phyloP scores from a whole-genome alignment of 2,329 filamentous ascomycete species.

The Xylariaceae sp. region DNA sequence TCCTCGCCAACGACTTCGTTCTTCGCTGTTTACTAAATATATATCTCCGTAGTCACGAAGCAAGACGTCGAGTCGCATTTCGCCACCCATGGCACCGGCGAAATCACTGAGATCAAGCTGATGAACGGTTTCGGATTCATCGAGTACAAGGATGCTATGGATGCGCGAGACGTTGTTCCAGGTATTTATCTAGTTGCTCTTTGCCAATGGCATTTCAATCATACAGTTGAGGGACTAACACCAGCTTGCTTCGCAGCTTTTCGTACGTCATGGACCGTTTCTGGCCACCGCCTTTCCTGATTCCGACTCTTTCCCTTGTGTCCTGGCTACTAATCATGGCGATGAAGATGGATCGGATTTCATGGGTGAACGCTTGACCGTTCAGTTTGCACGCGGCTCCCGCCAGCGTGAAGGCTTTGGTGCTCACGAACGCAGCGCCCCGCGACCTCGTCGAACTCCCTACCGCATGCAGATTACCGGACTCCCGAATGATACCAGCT shows the following conservation, averaged over 20 bases:
- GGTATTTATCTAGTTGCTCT: conserved; percentile 54
- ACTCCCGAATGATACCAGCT: conserved; percentile 97
- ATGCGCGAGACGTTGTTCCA: conserved; percentile 96
- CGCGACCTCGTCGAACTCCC: conserved; percentile 85
- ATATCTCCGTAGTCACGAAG: conserved; percentile 58
- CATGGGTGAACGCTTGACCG: conserved; percentile 94
- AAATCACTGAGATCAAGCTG: conserved; percentile 98
- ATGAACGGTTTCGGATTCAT: conserved; percentile 99
- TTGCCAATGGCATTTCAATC: neutral
- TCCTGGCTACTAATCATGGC: conserved; percentile 35
- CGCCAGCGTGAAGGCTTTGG: conserved; percentile 48
- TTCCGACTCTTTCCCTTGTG: conserved; percentile 25
- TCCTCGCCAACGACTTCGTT: conserved; percentile 7
- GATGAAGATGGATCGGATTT: conserved; percentile 87
- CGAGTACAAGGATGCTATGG: conserved; percentile 97
- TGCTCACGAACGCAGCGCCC: conserved; percentile 52
- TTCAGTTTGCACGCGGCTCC: conserved; percentile 93
- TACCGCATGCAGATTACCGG: conserved; percentile 97
- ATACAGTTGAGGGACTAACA: conserved; percentile 22
- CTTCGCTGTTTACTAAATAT: conserved; percentile 12
- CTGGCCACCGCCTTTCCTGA: conserved; percentile 33
- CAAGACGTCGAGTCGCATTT: conserved; percentile 95
- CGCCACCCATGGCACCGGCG: conserved; percentile 88
- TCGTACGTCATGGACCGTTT: conserved; percentile 47
- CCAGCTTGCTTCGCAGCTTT: conserved; percentile 44